A percentile compares a stretch with the other conserved stretches of the same genome.
Evolutionary conservation across 2,329 filamentous ascomycete genomes (phyloP).

Genomic region (Talaromyces sp.): DNA sequence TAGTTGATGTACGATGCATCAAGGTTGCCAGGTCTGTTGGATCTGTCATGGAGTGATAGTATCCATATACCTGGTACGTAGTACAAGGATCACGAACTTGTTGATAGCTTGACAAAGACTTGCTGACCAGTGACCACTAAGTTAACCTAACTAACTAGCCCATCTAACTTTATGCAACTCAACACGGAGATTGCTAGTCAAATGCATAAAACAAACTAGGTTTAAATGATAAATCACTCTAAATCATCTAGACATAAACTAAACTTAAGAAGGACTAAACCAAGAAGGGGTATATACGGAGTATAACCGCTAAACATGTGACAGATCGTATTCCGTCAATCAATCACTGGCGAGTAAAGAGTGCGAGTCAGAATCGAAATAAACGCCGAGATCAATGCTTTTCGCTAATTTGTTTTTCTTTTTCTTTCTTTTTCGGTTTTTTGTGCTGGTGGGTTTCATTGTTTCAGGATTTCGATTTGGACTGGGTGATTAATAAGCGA

Average conservation of each 20-base stretch:
- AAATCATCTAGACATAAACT: neutral
- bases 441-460: neutral
- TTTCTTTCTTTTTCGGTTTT: neutral
- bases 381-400: neutral
- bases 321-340: neutral
- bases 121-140: no score
- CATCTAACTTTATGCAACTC: neutral
- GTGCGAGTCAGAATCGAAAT: neutral
- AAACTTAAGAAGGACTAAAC: no score
- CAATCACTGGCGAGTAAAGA: neutral
- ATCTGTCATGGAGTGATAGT: no score
- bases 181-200: no score
- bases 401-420: no score
- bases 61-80: no score
- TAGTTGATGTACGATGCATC: no score
- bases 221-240: neutral
- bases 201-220: no score
- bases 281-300: neutral
- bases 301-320: neutral
- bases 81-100: no score
- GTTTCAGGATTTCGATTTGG: neutral
- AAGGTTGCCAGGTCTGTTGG: no score
- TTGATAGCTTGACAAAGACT: no score
- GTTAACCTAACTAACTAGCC: no score
- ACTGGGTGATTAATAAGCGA: neutral